phyloP scores from a whole-genome alignment of 2,329 filamentous ascomycete genomes.

The Diplocarpon mali region DNA sequence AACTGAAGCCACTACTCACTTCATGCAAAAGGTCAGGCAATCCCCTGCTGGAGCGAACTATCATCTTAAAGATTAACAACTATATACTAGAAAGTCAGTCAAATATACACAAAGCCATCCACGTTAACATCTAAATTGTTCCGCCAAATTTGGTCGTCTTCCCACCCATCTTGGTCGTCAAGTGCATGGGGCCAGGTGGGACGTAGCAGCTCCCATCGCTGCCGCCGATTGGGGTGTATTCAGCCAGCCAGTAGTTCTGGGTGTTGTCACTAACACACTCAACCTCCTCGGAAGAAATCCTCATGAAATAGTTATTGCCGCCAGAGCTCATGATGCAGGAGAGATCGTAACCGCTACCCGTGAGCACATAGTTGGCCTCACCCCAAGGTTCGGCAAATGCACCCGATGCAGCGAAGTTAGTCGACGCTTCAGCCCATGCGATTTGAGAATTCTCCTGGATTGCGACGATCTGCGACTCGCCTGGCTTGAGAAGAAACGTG shows the following conservation, averaged over 20 bases:
- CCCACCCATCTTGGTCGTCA: constrained; percentile 23
- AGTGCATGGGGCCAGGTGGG: constrained; percentile 12
- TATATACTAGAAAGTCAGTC: constrained; percentile 14
- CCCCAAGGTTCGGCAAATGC: constrained; percentile 22
- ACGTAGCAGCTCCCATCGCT: constrained; percentile 25
- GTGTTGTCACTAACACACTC: constrained; percentile 19
- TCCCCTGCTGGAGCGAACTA: too few relatives aligned
- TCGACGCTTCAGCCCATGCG: constrained; percentile 17
- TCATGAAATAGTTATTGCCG: constrained; percentile 25
- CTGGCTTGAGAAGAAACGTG: constrained; percentile 18
- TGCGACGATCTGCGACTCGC: constrained; percentile 19
- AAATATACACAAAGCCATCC: constrained; percentile 1
- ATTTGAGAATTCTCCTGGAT: constrained; percentile 22
- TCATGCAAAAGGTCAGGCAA: too few relatives aligned
- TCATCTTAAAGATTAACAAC: constrained; percentile 15
- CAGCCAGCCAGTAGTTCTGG: constrained; percentile 25
- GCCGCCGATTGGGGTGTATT: constrained; percentile 17
- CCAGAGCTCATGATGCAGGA: constrained; percentile 25
- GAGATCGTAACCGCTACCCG: constrained; percentile 23
- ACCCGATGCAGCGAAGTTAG: constrained; percentile 12
- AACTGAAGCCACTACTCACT: too few relatives aligned
- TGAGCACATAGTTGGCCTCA: constrained; percentile 20
- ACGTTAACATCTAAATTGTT: background rate
- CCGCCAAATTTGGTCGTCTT: background rate
- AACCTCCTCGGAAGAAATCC: constrained; percentile 21